Percentiles rank a stretch among this genome's conserved stretches.
These are phyloP conservation scores for Fusarium sp. DNA, from an alignment of 2,329 filamentous ascomycete genomes.

Conservation along the genomic window DNA sequence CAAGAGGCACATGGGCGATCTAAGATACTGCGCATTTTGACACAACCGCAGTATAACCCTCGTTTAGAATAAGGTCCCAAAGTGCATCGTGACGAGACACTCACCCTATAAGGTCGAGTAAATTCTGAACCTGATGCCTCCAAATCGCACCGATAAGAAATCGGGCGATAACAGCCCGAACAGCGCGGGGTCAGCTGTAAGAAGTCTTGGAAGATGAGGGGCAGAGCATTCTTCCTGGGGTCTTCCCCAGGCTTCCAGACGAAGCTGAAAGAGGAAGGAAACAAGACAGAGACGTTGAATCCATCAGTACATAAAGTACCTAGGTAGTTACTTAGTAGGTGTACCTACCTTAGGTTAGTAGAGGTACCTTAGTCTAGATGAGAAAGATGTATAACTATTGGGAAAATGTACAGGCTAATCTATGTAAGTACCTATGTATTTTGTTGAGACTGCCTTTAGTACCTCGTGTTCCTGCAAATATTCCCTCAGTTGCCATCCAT, in stretches of 20 bases:
- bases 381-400: not conserved
- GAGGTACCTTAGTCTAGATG: not conserved
- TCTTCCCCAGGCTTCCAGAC: slow-evolving; percentile 11
- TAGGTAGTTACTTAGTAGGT: too few relatives aligned
- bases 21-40: not conserved
- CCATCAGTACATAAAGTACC: not conserved
- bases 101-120: not conserved
- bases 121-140: not conserved
- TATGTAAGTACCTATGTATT: not conserved
- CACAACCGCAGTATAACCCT: not conserved
- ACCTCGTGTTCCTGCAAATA: not conserved
- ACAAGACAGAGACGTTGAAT: slow-evolving; percentile 4
- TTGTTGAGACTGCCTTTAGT: slow-evolving; percentile 2
- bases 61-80: not conserved
- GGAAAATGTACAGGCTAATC: not conserved
- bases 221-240: slow-evolving; percentile 6
- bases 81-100: not conserved
- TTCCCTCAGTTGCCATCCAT: slow-evolving; percentile 24
- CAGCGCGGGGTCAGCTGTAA: slow-evolving; percentile 24
- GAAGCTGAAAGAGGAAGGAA: slow-evolving; percentile 27
- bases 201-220: slow-evolving; percentile 30
- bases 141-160: slow-evolving; percentile 18
- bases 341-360: too few relatives aligned
- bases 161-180: slow-evolving; percentile 18
- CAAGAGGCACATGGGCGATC: slow-evolving; percentile 4